Percentiles rank a stretch among this genome's conserved stretches.
Evolutionary conservation across 2,329 filamentous ascomycete genomes (phyloP).

Genomic region (Emmonsia crescens): DNA sequence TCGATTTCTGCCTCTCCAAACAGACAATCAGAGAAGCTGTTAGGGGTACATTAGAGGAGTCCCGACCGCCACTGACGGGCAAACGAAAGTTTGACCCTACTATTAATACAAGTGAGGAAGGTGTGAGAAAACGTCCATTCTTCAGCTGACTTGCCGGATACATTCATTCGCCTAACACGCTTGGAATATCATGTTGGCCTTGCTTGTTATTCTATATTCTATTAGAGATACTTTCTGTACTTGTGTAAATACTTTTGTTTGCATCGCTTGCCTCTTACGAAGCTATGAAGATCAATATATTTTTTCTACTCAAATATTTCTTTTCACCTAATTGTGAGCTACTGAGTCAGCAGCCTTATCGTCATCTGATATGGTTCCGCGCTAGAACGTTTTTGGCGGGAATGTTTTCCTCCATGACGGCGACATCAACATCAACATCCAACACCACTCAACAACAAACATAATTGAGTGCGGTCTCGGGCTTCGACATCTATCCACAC

Average conservation of each 20-base stretch:
- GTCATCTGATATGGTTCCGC: background rate
- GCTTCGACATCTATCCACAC: background rate
- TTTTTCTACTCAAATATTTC: too few species aligned
- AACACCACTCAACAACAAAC: background rate
- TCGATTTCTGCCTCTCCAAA: slow-evolving; percentile 80
- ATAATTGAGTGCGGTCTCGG: background rate
- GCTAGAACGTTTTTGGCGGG: background rate
- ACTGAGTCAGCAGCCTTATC: background rate
- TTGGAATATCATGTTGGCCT: background rate
- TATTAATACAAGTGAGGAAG: slow-evolving; percentile 22
- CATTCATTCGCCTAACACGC: background rate
- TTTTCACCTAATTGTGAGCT: too few species aligned
- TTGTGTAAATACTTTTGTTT: background rate
- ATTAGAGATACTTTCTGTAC: background rate
- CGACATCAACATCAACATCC: background rate
- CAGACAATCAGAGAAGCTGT: slow-evolving; percentile 78
- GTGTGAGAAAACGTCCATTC: slow-evolving; percentile 17
- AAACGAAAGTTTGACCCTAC: slow-evolving; percentile 27
- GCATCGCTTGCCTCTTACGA: background rate
- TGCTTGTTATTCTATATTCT: background rate
- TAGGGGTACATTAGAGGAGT: slow-evolving; percentile 37
- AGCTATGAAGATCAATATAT: background rate
- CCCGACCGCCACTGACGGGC: slow-evolving; percentile 13
- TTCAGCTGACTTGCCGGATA: slow-evolving; percentile 6
- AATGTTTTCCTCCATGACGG: background rate